Conservation (phyloP, 495 filamentous ascomycete genomes). For the Daldinia caldariorum region DNA sequence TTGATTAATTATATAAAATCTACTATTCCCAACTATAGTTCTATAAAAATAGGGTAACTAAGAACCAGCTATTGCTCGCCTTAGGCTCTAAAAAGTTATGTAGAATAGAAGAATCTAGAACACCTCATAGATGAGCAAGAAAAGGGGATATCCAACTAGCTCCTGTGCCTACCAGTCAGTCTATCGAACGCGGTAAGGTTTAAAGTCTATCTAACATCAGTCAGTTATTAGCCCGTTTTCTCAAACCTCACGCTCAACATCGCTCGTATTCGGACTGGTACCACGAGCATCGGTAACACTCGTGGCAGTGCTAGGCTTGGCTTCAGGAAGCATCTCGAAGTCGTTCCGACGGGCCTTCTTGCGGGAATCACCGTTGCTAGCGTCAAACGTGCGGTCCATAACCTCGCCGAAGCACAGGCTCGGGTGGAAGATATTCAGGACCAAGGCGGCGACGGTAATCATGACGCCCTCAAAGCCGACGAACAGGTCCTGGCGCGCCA, state of each 20-base stretch:
- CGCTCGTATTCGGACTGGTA: slow-evolving; percentile 8
- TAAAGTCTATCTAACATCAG: neutral
- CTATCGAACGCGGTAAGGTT: slow-evolving; percentile 7
- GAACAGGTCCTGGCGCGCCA: slow-evolving; percentile 68
- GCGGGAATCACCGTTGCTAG: neutral
- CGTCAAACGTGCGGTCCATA: slow-evolving; percentile 24
- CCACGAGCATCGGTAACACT: slow-evolving; percentile 9
- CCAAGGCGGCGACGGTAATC: slow-evolving; percentile 67
- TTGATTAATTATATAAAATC: no score
- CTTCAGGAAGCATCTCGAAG: slow-evolving; percentile 22
- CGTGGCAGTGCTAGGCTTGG: slow-evolving; percentile 27
- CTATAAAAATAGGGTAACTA: neutral
- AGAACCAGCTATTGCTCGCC: neutral
- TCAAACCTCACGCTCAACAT: slow-evolving; percentile 26
- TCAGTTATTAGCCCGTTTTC: neutral
- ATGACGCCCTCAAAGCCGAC: slow-evolving; percentile 78
- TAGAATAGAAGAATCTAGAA: neutral
- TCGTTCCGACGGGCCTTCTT: neutral
- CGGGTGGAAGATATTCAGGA: slow-evolving; percentile 69
- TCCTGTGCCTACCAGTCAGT: neutral
- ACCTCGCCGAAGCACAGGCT: slow-evolving; percentile 58
- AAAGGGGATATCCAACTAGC: slow-evolving; percentile 3
- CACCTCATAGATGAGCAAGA: neutral
- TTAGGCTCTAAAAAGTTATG: neutral
- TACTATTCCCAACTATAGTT: neutral